These are phyloP conservation scores for Carex cristatella DNA, from an alignment of 176 grass and related monocot species.

Conservation along the genomic window DNA sequence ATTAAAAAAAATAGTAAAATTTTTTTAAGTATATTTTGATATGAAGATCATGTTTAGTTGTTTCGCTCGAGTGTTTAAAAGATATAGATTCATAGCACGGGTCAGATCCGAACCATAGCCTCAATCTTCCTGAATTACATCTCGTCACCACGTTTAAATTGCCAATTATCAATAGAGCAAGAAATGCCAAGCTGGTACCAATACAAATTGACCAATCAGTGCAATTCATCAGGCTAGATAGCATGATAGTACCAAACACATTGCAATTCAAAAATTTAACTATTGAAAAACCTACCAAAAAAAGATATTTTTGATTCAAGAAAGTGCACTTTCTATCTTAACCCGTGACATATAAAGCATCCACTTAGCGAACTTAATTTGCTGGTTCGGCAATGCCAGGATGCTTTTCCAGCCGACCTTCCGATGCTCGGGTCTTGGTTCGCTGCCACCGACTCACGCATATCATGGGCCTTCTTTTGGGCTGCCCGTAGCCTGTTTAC, in stretches of 20 bases:
- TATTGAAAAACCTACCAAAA: not conserved
- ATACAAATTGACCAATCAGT: not conserved
- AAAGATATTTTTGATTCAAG: not conserved
- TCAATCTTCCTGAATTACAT: not conserved
- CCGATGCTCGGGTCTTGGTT: slow-evolving; percentile 39
- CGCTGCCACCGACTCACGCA: slow-evolving; percentile 47
- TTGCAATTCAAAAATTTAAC: not conserved
- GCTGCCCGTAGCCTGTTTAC: slow-evolving; percentile 62
- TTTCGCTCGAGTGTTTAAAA: no score
- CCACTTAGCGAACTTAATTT: slow-evolving; percentile 50
- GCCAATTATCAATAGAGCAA: not conserved
- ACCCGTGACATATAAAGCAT: slow-evolving; percentile 63
- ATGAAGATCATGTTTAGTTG: no score
- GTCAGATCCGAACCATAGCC: no score
- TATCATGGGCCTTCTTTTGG: slow-evolving; percentile 87
- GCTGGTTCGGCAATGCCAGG: slow-evolving; percentile 26
- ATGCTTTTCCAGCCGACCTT: slow-evolving; percentile 32
- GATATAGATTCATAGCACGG: no score
- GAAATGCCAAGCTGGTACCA: not conserved
- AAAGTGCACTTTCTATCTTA: slow-evolving; percentile 33
- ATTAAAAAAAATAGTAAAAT: no score
- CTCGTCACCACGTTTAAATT: not conserved
- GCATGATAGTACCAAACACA: not conserved
- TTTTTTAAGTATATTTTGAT: no score
- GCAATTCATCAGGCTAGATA: not conserved